A percentile compares a stretch with the other conserved stretches of the same genome.
These are phyloP conservation scores for Anisodus acutangulus DNA, from an alignment of 257 asterid species.

Conservation along the genomic window DNA sequence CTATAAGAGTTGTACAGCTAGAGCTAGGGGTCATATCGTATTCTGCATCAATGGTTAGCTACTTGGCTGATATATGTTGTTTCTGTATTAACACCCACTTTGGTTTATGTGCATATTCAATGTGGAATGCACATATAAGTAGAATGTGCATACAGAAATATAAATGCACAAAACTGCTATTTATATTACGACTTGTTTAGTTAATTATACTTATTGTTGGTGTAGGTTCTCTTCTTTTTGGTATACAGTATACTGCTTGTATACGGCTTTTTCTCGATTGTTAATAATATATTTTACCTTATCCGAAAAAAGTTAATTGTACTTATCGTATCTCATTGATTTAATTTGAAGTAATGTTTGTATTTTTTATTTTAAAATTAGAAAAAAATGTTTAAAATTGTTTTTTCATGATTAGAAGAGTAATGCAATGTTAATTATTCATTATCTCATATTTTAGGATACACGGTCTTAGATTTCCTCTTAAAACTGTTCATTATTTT, in stretches of 20 bases:
- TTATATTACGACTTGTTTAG: neutral
- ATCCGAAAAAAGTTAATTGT: no score
- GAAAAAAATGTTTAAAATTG: neutral
- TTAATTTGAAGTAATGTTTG: slow-evolving; percentile 7
- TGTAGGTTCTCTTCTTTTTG: no score
- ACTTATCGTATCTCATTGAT: neutral
- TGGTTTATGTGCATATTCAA: neutral
- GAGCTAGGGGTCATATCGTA: slow-evolving; percentile 4
- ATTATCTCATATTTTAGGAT: neutral
- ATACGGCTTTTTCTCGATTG: no score
- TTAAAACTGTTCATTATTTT: slow-evolving; percentile 18
- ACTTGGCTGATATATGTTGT: neutral
- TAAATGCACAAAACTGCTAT: neutral
- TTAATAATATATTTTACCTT: no score
- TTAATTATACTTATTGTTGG: neutral
- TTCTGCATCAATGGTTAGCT: neutral
- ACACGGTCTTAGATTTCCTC: neutral
- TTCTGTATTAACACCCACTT: neutral
- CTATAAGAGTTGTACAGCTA: neutral
- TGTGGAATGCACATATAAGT: slow-evolving; percentile 16
- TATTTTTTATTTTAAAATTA: neutral
- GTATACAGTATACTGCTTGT: no score
- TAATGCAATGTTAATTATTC: neutral
- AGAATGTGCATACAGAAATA: neutral
- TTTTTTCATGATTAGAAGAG: neutral